phyloP scores from a whole-genome alignment of 1,139 yeast genomes.

The Candida gigantensis region DNA sequence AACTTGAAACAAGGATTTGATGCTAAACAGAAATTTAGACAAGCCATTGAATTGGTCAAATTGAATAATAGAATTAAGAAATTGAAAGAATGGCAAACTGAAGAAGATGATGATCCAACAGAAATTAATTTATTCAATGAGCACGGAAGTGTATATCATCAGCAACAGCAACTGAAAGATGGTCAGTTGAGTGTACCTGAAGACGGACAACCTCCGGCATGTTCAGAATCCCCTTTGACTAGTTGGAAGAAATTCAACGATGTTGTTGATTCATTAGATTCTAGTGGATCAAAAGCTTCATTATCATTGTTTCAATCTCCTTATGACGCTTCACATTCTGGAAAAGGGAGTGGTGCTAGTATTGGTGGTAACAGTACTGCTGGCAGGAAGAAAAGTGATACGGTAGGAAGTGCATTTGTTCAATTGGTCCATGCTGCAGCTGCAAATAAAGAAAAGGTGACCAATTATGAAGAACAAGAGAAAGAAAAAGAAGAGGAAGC shows the following conservation, averaged over 20 bases:
- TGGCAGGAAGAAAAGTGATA: not conserved
- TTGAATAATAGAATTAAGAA: conserved; percentile 72
- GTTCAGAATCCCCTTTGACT: conserved; percentile 16
- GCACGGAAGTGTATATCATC: conserved; percentile 19
- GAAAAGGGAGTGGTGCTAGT: no score
- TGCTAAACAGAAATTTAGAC: conserved; percentile 81
- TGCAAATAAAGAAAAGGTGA: conserved; percentile 62
- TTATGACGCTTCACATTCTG: conserved; percentile 6
- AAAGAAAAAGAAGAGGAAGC: not conserved
- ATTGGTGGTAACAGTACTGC: conserved; percentile 12
- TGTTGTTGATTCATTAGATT: conserved; percentile 18
- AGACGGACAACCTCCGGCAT: not conserved
- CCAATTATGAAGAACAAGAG: conserved; percentile 32
- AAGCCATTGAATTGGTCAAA: conserved; percentile 81
- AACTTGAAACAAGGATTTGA: conserved; percentile 67
- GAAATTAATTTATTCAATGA: conserved; percentile 48
- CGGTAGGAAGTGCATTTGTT: conserved; percentile 54
- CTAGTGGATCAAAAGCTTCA: conserved; percentile 21
- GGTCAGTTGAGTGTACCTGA: conserved; percentile 1
- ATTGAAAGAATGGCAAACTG: conserved; percentile 55
- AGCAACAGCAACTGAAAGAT: conserved; percentile 14
- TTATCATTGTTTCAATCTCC: conserved; percentile 18
- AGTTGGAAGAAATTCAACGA: conserved; percentile 29
- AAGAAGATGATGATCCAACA: conserved; percentile 55
- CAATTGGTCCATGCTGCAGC: conserved; percentile 75